Evolutionary conservation across 805 yeast species (phyloP), one percentile per base, ranked within the genome.

Genomic region (Lachancea quebecensis): DNA sequence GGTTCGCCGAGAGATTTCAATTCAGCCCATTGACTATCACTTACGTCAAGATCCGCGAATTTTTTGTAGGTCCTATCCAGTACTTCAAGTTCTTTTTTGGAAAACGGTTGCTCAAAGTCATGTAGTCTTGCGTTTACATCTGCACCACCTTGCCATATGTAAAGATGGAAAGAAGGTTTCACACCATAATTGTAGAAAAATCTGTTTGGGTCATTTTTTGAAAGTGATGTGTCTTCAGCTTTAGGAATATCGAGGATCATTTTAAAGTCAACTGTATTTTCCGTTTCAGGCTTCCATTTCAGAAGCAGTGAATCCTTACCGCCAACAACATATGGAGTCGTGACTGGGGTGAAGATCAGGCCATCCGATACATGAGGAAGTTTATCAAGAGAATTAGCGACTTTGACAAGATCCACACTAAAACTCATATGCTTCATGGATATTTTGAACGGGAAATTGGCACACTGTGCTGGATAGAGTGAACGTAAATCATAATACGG

Each of bases 201-300:
- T 47, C 85, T 75, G 49, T 77, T 81, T 1, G 85, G 81, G 60
- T 81, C 83, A 49, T 79, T 77, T 35, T 78, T 77, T 2, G 61
- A 57, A 17, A 58, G 31, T 4, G 66, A 53, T 16, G 56, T 48
- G 37, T 64, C 68, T 42, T 62, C 66, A 1, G 58, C 67, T 55
- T 56, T 46, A 4, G 65, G 66, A 32, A 62, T 60, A 36, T 70
- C 69, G 25, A 69, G 64, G 27, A 82, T 67, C 48, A 93, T 64
- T 59, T 81, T 81, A 66, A 87, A 93, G 65, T 93, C 99, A 37
- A 95, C 78, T 0, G 97, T 84, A 56, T 93, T 95, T 64, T 91
- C 99, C 50, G 86, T 86, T 10, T 95, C 87, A 2, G 99, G 98
- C 59, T 93, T 93, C 99, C 99, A 93, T 66, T 95, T 93, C 45